Evolutionary conservation across 1,139 yeast genomes (phyloP), one percentile per base, ranked within the genome.

Genomic region (Yamadazyma triangularis): DNA sequence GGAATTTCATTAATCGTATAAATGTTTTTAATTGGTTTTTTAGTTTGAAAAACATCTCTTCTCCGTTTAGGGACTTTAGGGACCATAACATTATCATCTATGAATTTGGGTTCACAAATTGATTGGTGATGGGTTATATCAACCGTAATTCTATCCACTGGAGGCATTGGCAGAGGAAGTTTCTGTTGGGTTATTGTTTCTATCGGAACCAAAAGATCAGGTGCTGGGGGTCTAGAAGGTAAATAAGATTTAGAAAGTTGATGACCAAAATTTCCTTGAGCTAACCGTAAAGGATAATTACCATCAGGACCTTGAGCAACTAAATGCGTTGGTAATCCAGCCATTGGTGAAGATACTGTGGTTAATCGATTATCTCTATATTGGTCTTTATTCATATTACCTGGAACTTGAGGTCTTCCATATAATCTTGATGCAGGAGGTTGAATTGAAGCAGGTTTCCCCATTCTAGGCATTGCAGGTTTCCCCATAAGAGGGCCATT

Each of bases 1-100:
- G 97, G 97, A 25, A 89, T 87, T 46, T 89, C 96, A 27, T 81
- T 87, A 25, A 76, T 48, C 2, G 77, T 59, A 45, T 79, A 81
- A 3, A 78, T 73, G 41, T 72, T 77, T 48, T 79, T 80, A 7
- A 78, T 68, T 13, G 70, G 70, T 44, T 70, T 56, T 32, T 55
- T 58, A 8, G 35, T 15, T 2, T 38, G 34, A n/a, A 39, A 27
- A 6, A 12, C 15, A 4, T 56, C 61, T 23, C 46, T 52, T 25
- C 53, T 51, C 18, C 56, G 48, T 24, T 50, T 74, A 5, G 77
- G 73, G 11, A 63, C 63, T 49, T 76, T 79, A 21, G 77, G 76
- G 18, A 41, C 32, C 35, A 36, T 33, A 6, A 62, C 58, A 29
- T 63, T 58, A 23, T 51, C 56, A 16, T 60, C 66, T 13, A 43